These are phyloP conservation scores for Quercus agrifolia DNA, from an alignment of 306 rosid genomes.

Conservation along the genomic window DNA sequence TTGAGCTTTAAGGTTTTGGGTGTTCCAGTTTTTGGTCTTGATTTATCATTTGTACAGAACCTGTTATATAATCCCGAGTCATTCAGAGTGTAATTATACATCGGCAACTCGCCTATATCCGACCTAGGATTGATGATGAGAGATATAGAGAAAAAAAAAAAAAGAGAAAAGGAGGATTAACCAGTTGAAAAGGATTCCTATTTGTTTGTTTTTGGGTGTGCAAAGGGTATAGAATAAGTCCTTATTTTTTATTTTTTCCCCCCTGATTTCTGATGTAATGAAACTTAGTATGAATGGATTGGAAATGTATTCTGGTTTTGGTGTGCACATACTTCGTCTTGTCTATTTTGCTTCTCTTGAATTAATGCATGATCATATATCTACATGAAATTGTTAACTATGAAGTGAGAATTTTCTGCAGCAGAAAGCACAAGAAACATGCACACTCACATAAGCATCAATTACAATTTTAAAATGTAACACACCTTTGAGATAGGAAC, in stretches of 20 bases:
- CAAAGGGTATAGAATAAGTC: conserved; percentile 67
- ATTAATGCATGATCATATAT: conserved; percentile 1
- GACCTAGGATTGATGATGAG: conserved; percentile 53
- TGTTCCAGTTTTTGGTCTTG: conserved; percentile 72
- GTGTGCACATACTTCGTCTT: conserved; percentile 57
- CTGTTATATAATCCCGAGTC: conserved; percentile 48
- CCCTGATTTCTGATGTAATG: conserved; percentile 65
- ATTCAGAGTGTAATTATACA: conserved; percentile 77
- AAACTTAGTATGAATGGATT: conserved; percentile 68
- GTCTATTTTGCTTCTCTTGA: conserved; percentile 23
- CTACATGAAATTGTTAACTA: conserved; percentile 2
- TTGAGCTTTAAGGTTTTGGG: conserved; percentile 46
- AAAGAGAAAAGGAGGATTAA: conserved; percentile 38
- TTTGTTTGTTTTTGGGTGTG: conserved; percentile 63
- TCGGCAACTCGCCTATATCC: conserved; percentile 64
- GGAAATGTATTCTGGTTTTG: conserved; percentile 76
- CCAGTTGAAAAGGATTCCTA: conserved; percentile 51
- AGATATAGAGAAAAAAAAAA: conserved; percentile 35
- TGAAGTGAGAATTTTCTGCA: not conserved
- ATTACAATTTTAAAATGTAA: not conserved
- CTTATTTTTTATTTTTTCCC: conserved; percentile 22
- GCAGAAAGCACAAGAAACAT: conserved; percentile 4
- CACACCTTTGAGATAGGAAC: not conserved
- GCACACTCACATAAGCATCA: conserved; percentile 4
- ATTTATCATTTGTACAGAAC: conserved; percentile 70